phyloP scores from a whole-genome alignment of 1,284 basidiomycete genomes.

The Pseudozyma tsukubaensis region DNA sequence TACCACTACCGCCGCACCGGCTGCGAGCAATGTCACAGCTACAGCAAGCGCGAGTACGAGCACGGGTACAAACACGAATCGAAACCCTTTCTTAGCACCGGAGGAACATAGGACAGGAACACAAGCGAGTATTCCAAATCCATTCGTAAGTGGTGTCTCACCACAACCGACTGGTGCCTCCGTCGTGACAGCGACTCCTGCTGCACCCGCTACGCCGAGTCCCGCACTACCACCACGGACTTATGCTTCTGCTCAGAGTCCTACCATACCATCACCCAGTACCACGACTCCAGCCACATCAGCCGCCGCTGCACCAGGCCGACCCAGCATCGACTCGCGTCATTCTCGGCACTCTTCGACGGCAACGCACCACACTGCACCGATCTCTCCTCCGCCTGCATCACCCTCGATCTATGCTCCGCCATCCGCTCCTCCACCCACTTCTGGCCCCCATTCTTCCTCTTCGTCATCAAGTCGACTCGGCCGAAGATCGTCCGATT shows the following conservation, averaged over 20 bases:
- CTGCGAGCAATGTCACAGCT: neutral
- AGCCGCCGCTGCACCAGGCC: neutral
- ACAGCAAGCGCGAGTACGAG: neutral
- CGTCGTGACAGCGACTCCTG: neutral
- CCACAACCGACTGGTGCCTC: constrained; percentile 16
- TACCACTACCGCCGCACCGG: neutral
- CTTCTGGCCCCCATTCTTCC: neutral
- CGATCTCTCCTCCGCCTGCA: constrained; percentile 4
- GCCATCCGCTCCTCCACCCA: constrained; percentile 16
- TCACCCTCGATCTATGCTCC: constrained; percentile 26
- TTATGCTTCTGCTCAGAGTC: constrained; percentile 11
- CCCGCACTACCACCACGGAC: constrained; percentile 28
- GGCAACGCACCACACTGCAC: neutral
- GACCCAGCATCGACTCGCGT: constrained; percentile 33
- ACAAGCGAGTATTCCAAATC: constrained; percentile 8
- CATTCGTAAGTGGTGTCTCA: constrained; percentile 15
- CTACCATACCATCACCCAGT: constrained; percentile 7
- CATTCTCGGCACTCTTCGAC: constrained; percentile 34
- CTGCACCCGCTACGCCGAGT: constrained; percentile 1
- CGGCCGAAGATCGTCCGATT: constrained; percentile 16
- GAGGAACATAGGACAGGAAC: constrained; percentile 13
- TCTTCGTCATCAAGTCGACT: constrained; percentile 17
- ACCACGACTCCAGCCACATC: neutral
- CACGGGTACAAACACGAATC: neutral
- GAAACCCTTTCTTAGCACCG: constrained; percentile 31